Evolutionary conservation across 176 grass and related monocot genomes (phyloP).

Genomic region (Avena sativa): DNA sequence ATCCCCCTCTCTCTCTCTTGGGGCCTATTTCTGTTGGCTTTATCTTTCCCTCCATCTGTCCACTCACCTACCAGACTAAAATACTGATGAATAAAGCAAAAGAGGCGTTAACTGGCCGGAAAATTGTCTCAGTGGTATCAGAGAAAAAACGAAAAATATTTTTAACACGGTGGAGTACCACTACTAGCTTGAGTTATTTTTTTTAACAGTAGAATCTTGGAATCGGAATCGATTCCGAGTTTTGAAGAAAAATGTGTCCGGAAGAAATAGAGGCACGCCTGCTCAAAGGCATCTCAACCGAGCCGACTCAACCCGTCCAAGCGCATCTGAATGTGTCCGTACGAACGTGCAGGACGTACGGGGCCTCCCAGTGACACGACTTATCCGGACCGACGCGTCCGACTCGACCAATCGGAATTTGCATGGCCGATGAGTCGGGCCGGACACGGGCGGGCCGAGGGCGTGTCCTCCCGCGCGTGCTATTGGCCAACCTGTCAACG

Average conservation of each 20-base stretch:
- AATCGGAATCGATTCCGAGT: constrained; percentile 1
- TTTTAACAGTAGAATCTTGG: background rate
- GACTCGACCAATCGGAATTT: too few species aligned
- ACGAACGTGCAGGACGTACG: too few species aligned
- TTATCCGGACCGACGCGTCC: too few species aligned
- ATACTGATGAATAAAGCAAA: constrained; percentile 29
- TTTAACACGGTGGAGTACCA: background rate
- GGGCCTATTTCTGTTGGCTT: constrained; percentile 44
- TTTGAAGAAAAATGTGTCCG: background rate
- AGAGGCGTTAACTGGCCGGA: background rate
- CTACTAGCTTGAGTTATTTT: too few species aligned
- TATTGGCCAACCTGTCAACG: too few species aligned
- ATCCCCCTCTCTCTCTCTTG: background rate
- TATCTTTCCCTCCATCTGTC: constrained; percentile 34
- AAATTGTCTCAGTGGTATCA: background rate
- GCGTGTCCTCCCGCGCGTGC: too few species aligned
- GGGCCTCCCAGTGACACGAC: too few species aligned
- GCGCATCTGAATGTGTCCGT: too few species aligned
- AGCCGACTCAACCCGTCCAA: too few species aligned
- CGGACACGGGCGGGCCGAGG: too few species aligned
- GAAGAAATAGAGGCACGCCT: background rate
- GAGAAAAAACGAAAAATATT: background rate
- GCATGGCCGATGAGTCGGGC: too few species aligned
- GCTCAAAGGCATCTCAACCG: background rate
- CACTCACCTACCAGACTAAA: constrained; percentile 32